phyloP scores from a whole-genome alignment of 176 grass and related monocot genomes.

The Hordeum vulgare region DNA sequence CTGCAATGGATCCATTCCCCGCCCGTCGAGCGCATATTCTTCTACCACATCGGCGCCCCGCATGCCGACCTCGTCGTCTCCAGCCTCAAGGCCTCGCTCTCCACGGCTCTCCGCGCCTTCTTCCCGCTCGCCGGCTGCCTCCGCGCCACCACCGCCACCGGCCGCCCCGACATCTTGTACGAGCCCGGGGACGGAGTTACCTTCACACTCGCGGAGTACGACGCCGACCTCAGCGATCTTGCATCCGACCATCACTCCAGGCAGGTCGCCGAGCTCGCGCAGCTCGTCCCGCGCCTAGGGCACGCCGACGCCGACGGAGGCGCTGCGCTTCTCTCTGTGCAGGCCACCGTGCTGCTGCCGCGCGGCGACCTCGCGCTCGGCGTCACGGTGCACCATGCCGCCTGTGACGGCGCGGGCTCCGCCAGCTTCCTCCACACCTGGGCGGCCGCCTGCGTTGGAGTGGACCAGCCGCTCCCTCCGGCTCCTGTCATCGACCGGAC shows the following conservation, averaged over 20 bases:
- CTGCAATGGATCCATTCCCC: background rate
- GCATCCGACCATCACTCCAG: background rate
- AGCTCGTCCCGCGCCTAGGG: background rate
- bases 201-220: background rate
- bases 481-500: background rate
- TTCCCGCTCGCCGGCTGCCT: background rate
- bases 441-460: background rate
- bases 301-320: background rate
- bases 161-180: background rate
- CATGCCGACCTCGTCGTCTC: background rate
- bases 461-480: background rate
- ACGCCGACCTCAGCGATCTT: background rate
- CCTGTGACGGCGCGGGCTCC: background rate
- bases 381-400: background rate
- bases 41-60: background rate
- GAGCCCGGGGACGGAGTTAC: background rate
- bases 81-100: background rate
- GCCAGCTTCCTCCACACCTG: background rate
- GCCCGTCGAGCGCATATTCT: background rate
- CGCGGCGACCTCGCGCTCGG: background rate
- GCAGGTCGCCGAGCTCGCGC: background rate
- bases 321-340: background rate
- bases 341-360: background rate
- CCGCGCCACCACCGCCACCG: background rate
- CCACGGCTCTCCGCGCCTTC: background rate